These are phyloP conservation scores for Fallopia convolvulus DNA, from an alignment of 148 eudicot genomes.

Conservation along the genomic window DNA sequence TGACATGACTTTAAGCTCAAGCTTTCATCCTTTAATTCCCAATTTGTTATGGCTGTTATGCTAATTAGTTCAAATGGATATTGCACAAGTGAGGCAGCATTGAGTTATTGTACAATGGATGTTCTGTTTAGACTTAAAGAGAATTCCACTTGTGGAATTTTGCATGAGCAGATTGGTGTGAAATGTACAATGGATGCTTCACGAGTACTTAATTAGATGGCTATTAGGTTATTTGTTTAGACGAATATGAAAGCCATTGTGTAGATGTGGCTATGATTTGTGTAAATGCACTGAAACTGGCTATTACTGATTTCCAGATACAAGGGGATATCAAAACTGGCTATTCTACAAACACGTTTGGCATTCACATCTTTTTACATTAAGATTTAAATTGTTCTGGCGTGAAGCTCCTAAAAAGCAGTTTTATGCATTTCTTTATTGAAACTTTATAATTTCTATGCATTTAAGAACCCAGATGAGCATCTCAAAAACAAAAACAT, in stretches of 20 bases:
- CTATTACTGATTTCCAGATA: not conserved
- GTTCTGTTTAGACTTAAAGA: not conserved
- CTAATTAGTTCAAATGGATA: not conserved
- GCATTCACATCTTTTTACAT: not conserved
- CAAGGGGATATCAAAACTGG: not conserved
- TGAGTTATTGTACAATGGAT: not conserved
- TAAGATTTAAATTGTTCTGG: not conserved
- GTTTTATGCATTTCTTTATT: not conserved
- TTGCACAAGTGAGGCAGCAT: not conserved
- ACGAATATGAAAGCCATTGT: not conserved
- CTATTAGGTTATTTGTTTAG: not conserved
- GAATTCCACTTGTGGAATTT: not conserved
- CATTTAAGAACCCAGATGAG: not conserved
- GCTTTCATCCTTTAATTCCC: not conserved
- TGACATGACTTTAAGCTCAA: not conserved
- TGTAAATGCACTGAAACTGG: not conserved
- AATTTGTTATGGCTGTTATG: not conserved
- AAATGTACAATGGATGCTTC: not conserved
- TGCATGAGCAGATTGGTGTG: not conserved
- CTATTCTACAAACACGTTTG: not conserved
- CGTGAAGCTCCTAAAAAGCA: not conserved
- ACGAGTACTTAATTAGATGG: not conserved
- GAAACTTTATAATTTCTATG: not conserved
- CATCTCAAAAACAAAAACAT: not conserved
- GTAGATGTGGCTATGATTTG: not conserved